These are phyloP conservation scores for Boechera retrofracta DNA, from an alignment of 345 rosid species.

Conservation along the genomic window DNA sequence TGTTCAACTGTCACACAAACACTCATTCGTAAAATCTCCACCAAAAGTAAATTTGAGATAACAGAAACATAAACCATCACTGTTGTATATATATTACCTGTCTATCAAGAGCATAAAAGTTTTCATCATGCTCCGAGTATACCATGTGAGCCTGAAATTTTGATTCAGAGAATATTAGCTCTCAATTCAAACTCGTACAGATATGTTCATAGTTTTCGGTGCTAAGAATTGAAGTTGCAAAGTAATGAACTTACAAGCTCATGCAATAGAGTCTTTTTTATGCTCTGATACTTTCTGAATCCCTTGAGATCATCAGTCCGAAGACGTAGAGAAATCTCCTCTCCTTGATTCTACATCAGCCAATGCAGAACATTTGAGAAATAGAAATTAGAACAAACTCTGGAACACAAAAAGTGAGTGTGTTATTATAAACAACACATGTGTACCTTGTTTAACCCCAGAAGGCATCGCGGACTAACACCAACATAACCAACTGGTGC, in stretches of 20 bases:
- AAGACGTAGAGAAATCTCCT: conserved; percentile 95
- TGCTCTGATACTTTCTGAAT: conserved; percentile 92
- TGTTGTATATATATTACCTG: conserved; percentile 56
- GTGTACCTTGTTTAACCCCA: conserved; percentile 87
- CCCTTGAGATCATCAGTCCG: conserved; percentile 97
- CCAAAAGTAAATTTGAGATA: conserved; percentile 16
- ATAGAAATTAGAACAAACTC: not conserved
- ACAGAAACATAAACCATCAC: not conserved
- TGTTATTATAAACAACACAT: not conserved
- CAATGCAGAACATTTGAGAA: conserved; percentile 16
- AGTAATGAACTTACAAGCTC: conserved; percentile 71
- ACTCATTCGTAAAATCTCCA: conserved; percentile 5
- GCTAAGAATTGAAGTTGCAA: not conserved
- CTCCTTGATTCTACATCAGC: conserved; percentile 78
- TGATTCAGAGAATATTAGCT: conserved; percentile 24
- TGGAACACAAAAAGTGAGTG: not conserved
- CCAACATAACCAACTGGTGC: conserved; percentile 99
- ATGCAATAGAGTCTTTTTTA: conserved; percentile 87
- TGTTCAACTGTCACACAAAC: conserved; percentile 64
- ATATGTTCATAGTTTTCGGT: not conserved
- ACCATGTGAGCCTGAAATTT: conserved; percentile 92
- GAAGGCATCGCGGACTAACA: conserved; percentile 80
- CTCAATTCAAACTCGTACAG: not conserved
- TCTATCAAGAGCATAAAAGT: conserved; percentile 78
- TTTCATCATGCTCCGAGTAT: conserved; percentile 84